phyloP scores from a whole-genome alignment of 768 basidiomycete species.

The Suillus sp. region DNA sequence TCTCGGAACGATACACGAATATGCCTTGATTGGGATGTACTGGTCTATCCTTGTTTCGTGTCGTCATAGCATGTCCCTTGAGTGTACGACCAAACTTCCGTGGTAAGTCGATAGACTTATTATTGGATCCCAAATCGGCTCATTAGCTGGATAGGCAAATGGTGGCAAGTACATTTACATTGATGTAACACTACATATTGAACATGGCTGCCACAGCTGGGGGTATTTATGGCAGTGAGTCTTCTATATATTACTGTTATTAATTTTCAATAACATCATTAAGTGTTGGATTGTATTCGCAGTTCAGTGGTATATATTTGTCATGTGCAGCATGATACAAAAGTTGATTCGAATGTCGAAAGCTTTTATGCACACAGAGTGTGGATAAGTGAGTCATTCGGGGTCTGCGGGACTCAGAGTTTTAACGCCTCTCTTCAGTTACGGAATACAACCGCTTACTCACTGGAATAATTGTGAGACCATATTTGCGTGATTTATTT shows the following conservation, averaged over 20 bases:
- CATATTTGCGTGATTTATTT: not conserved
- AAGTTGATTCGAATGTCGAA: not conserved
- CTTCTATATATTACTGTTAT: not conserved
- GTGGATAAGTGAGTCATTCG: conserved; percentile 27
- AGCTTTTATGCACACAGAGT: conserved; percentile 31
- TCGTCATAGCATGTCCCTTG: not conserved
- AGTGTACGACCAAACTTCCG: not conserved
- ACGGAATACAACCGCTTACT: conserved; percentile 22
- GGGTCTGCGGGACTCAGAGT: not conserved
- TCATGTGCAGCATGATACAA: not conserved
- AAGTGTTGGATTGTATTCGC: conserved; percentile 23
- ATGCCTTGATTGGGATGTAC: conserved; percentile 2
- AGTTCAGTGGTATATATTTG: conserved; percentile 23
- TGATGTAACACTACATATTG: not conserved
- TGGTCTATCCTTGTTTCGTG: conserved; percentile 10
- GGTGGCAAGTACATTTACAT: not conserved
- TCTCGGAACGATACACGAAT: not conserved
- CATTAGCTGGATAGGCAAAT: not conserved
- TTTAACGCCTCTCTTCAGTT: conserved; percentile 16
- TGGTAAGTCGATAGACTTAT: not conserved
- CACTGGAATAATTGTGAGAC: conserved; percentile 20
- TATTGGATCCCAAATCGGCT: not conserved
- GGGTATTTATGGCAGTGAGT: conserved; percentile 1
- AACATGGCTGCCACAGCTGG: not conserved
- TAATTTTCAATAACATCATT: conserved; percentile 2